Percentiles rank a stretch among this genome's conserved stretches.
Evolutionary conservation across 139 green algal genomes (phyloP).

Genomic region (Mesotaenium endlicherianum): DNA sequence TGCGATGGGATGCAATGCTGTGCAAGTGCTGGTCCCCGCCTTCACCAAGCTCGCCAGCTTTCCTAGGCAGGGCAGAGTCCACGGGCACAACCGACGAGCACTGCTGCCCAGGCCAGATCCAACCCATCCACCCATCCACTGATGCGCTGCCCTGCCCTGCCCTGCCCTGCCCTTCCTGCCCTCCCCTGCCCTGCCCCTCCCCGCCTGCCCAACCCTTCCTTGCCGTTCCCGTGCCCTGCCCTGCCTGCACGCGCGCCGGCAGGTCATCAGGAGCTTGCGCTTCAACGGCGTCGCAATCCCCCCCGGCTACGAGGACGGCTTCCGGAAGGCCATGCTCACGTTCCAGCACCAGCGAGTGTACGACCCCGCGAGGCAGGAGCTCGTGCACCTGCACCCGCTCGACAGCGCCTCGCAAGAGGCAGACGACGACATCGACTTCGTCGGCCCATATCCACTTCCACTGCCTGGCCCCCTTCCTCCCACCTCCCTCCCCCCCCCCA

Average conservation of each 20-base stretch:
- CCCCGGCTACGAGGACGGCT: slow-evolving; percentile 72
- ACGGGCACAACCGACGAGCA: no score
- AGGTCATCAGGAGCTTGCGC: slow-evolving; percentile 71
- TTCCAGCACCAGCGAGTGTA: slow-evolving; percentile 91
- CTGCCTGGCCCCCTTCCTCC: no score
- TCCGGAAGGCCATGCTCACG: slow-evolving; percentile 85
- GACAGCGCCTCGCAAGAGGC: slow-evolving; percentile 46
- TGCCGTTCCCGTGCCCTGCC: background rate
- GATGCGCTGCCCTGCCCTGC: background rate
- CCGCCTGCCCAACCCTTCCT: background rate
- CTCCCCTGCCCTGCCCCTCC: background rate
- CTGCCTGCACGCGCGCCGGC: background rate
- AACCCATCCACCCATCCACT: background rate
- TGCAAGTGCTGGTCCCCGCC: no score
- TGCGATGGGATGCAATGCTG: no score
- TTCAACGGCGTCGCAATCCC: slow-evolving; percentile 78
- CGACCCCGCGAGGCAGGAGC: slow-evolving; percentile 49
- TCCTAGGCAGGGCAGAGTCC: no score
- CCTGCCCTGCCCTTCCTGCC: no score
- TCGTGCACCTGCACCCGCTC: slow-evolving; percentile 73
- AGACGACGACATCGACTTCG: slow-evolving; percentile 63
- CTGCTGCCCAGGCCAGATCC: no score
- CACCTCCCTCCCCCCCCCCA: no score
- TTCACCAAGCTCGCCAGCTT: no score
- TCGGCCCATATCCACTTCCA: slow-evolving; percentile 64